These are phyloP conservation scores for Trypanosoma brucei DNA, from an alignment of 208 protist genomes.

Conservation along the genomic window DNA sequence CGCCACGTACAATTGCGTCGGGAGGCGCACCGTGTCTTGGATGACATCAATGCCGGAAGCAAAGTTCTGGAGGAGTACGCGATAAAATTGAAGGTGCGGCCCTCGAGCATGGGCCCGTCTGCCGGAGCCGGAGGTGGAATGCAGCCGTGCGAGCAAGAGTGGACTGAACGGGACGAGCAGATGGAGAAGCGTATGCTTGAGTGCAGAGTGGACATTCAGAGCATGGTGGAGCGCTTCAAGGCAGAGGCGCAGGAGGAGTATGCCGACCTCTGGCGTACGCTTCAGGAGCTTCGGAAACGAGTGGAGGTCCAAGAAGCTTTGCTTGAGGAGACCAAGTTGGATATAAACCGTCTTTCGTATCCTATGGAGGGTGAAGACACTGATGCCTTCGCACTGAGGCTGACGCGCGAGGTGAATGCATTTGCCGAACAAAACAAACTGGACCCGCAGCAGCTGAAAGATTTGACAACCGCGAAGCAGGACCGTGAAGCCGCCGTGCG, in stretches of 20 bases:
- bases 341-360: slow-evolving; percentile 54
- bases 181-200: slow-evolving; percentile 19
- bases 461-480: neutral
- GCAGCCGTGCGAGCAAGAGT: neutral
- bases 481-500: slow-evolving; percentile 27
- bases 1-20: slow-evolving; percentile 59
- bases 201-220: slow-evolving; percentile 37
- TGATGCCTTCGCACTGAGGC: slow-evolving; percentile 63
- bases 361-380: slow-evolving; percentile 24
- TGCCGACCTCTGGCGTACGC: slow-evolving; percentile 39
- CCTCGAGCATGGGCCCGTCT: no score
- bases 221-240: slow-evolving; percentile 44
- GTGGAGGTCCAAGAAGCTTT: slow-evolving; percentile 36
- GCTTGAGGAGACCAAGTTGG: slow-evolving; percentile 36
- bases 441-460: slow-evolving; percentile 24
- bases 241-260: slow-evolving; percentile 56
- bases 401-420: slow-evolving; percentile 62
- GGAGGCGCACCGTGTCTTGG: slow-evolving; percentile 54
- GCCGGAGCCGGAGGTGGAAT: no score
- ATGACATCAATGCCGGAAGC: slow-evolving; percentile 17
- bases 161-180: slow-evolving; percentile 10
- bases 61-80: slow-evolving; percentile 17
- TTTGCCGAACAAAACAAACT: slow-evolving; percentile 46
- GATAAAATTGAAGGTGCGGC: slow-evolving; percentile 7
- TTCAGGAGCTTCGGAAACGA: slow-evolving; percentile 39